These are phyloP conservation scores for Macrophomina tecta DNA, from an alignment of 2,329 filamentous ascomycete genomes.

Conservation along the genomic window DNA sequence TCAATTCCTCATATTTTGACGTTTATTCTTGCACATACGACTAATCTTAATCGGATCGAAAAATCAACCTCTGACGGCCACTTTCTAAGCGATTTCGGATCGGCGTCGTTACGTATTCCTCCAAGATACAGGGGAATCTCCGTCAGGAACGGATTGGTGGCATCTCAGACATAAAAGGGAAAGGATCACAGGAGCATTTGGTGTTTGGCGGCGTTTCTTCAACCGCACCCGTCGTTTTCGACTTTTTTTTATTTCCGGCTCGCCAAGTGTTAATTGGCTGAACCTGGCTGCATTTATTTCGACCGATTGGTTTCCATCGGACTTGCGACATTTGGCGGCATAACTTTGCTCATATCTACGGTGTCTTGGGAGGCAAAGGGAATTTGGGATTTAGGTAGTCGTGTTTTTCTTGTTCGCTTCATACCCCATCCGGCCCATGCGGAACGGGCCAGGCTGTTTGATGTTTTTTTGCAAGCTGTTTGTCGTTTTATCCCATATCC, in stretches of 20 bases:
- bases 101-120: constrained; percentile 23
- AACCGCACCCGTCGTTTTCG: constrained; percentile 18
- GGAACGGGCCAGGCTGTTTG: constrained; percentile 25
- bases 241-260: constrained; percentile 15
- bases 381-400: constrained; percentile 25
- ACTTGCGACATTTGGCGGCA: constrained; percentile 24
- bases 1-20: constrained; percentile 12
- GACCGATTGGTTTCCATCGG: constrained; percentile 15
- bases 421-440: constrained; percentile 27
- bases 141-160: constrained; percentile 27
- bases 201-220: constrained; percentile 25
- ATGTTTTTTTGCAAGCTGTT: constrained; percentile 17
- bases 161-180: constrained; percentile 20
- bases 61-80: constrained; percentile 22
- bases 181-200: constrained; percentile 26
- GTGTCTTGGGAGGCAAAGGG: constrained; percentile 22
- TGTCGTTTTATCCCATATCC: constrained; percentile 5
- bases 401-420: constrained; percentile 28
- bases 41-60: constrained; percentile 28
- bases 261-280: neutral
- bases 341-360: constrained; percentile 22
- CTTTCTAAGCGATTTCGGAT: constrained; percentile 23
- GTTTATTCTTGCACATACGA: constrained; percentile 27
- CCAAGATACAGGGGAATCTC: constrained; percentile 10
- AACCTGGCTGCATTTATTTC: constrained; percentile 19